Base-by-base conservation (phyloP, 2,329 filamentous ascomycete species). In the Cephalotrichum gorgonifer region DNA sequence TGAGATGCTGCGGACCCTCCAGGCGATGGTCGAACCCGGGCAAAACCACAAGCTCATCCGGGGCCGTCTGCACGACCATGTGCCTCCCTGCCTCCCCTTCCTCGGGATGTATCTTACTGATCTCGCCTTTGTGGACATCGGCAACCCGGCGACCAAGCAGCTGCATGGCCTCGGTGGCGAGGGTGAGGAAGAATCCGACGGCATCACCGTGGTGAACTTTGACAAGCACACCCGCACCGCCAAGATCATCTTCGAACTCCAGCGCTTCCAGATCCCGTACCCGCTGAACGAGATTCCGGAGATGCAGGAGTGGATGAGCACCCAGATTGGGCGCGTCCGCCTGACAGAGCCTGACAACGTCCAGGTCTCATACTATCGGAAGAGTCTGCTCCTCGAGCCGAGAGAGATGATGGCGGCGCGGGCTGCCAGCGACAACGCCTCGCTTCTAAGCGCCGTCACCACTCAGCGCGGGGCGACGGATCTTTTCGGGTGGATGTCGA, bases 81-180 rank as follows among this genome's bases (percentile, higher is more conserved):
- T 94, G 0, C 88, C 90, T 1, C 91, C 93, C 5, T 98, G 93
- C 62, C 75, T 98, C 48, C 93, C 93, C 0, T 98, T 97, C 63
- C 79, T 98, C 3, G 93, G 93, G 54, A 95, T 95, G 68, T 97
- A 96, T 64, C 74, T 98, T 35, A 98, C 93, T 0, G 93, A 98
- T 62, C 73, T 98, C 33, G 96, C 90, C 0, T 97, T 98, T 66
- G 85, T 95, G 49, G 89, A 97, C 61, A 89, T 91, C 54, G 93
- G 93, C 53, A 97, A 97, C 64, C 86, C 87, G 30, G 80, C 88
- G 5, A 90, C 85, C 2, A 88, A 91, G 58, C 84, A 85, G 58
- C 78, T 95, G 20, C 79, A 79, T 0, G 65, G 64, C 5, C 62
- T 71, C 3, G 66, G 66, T 23, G 56, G 57, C 22, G 64, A 75